Base-by-base conservation (phyloP, 1,284 basidiomycete genomes). In the Puccinia horiana region DNA sequence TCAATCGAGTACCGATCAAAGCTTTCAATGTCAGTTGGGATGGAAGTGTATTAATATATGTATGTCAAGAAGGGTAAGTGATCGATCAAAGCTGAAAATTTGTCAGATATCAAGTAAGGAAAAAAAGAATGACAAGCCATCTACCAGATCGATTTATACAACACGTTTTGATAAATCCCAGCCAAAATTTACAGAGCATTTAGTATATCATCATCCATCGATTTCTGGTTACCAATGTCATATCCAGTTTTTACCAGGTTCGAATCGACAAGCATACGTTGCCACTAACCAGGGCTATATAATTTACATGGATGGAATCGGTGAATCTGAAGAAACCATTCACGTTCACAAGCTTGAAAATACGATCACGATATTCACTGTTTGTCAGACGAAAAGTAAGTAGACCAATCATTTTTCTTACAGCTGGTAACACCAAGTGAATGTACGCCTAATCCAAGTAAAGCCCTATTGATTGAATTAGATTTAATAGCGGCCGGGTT, bases 21-120 rank as follows among this genome's bases (percentile, higher is more conserved):
- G 69, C 69, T 47, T 70, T 70, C 47, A 70, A 70, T 40, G 42
- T 70, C 40, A 70, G 69, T 49, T 49, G 40, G 42, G 69, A 70
- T 29, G 69, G 20, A 47, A 70, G 69, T 40, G 2, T 18, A 12
- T 23, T 70, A 2, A 1, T 70, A 18, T 70, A 49, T 49, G 35
- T 70, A 44, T 70, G 69, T 29, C 69, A 70, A 44, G 35, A 70
- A 29, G 69, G 69, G 69, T 70, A 35, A 70, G 69, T 49, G 12
- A 16, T n/a, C n/a, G n/a, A 11, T 70, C 18, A 0, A 2, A 20
- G 11, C 35, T 6, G 5, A 29, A 37, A 29, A 16, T 4, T 52
- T 52, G 49, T 20, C 12, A 16, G 18, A 20, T 52, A 47, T 47
- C 44, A 8, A 8, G 8, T 8, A 47, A 47, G 8, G 9, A 47